phyloP scores from a whole-genome alignment of 768 basidiomycete species.

The Phanerochaete carnosa region DNA sequence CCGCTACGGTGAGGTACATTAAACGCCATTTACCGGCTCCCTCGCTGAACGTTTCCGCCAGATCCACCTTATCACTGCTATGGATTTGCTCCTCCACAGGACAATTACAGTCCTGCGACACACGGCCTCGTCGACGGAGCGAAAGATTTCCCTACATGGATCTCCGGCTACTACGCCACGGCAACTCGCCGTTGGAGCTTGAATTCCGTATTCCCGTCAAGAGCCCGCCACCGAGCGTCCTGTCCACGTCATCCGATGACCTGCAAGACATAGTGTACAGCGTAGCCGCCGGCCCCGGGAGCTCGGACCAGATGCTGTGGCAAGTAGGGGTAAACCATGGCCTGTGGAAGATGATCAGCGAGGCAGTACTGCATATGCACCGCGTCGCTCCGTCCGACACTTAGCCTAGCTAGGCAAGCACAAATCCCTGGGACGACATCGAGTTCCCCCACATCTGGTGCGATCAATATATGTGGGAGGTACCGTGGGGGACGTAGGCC shows the following conservation, averaged over 20 bases:
- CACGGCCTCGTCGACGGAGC: conserved; percentile 1
- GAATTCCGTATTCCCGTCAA: conserved; percentile 5
- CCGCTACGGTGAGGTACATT: too few species aligned
- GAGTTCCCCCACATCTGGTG: conserved; percentile 10
- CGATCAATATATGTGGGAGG: conserved; percentile 9
- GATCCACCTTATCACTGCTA: conserved; percentile 6
- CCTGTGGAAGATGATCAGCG: conserved; percentile 1
- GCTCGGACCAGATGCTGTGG: conserved; percentile 14
- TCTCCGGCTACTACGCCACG: conserved; percentile 11
- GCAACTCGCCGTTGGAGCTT: background rate
- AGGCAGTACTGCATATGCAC: conserved; percentile 2
- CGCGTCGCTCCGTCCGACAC: background rate
- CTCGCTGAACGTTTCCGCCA: background rate
- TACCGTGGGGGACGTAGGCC: conserved; percentile 9
- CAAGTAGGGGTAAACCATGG: conserved; percentile 7
- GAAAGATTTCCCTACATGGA: conserved; percentile 1
- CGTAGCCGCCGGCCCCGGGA: conserved; percentile 5
- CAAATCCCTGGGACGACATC: conserved; percentile 4
- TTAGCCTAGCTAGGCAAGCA: background rate
- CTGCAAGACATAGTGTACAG: background rate
- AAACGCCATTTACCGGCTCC: background rate
- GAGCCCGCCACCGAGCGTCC: conserved; percentile 11
- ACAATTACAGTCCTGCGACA: conserved; percentile 1
- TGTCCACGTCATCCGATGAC: conserved; percentile 11
- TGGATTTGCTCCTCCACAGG: conserved; percentile 2